Evolutionary conservation across 495 filamentous ascomycete species (phyloP), one percentile per base, ranked within the genome.

Genomic region (Xylaria longipes): DNA sequence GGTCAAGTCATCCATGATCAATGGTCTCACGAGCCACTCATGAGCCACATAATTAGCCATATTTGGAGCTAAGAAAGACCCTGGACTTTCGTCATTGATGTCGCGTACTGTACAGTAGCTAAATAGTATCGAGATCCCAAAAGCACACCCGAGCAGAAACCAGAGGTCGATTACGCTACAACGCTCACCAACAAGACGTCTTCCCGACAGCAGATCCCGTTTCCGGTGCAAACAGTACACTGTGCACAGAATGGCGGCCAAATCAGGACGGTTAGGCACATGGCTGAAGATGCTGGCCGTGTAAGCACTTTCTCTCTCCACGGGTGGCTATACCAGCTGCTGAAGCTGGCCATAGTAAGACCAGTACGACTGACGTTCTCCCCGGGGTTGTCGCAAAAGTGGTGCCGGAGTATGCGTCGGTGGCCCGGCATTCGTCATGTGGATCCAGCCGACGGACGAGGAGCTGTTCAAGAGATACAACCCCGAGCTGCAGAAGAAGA

Each of bases 381-480:
- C 61, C 63, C 69, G 35, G 14, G 39, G 0, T 61, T 31, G 12
- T 61, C 43, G 57, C n/a, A 65, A 72, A 74, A 98, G 95, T 54
- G 91, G 90, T 58, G 85, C 83, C 39, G 83, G 85, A 41, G 83
- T 94, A 58, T 89, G 87, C 80, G 83, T 97, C 72, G 96, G 96
- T 48, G 96, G 96, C 31, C 95, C 95, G 39, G 91, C 92, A 5
- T 82, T 98, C 57, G 89, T 94, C n/a, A 84, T 88, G 77, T 97
- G 88, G 73, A 84, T 98, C 46, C 88, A 89, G 63, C 96, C 97
- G 4, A 89, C 93, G 8, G 94, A 97, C 73, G 96, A 97, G 79
- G 94, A 98, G 82, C 85, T 98, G 11, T 93, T 97, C 84, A 77
- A 94, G 86, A 89, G 86, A 80, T 98, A 97, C 84, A 98, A 95